A percentile compares a stretch with the other conserved stretches of the same genome.
Conservation (phyloP, 106 monocot species). For the Acorus calamus region DNA sequence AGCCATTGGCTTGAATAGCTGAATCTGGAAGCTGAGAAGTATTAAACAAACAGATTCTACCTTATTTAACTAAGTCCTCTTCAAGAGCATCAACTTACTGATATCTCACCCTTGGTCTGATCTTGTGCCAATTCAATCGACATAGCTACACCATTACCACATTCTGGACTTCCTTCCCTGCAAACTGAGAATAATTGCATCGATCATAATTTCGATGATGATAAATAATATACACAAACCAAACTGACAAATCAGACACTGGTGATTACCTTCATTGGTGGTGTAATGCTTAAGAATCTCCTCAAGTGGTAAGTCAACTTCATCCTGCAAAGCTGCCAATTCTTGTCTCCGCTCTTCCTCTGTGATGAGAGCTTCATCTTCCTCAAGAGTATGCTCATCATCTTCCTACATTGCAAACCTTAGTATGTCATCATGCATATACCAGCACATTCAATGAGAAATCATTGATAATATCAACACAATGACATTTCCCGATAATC, state of each 20-base stretch:
- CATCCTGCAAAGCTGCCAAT: slow-evolving; percentile 66
- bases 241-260: no score
- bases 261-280: slow-evolving; percentile 35
- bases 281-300: slow-evolving; percentile 57
- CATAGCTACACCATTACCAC: slow-evolving; percentile 26
- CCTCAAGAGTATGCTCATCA: slow-evolving; percentile 85
- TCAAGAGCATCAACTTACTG: slow-evolving; percentile 24
- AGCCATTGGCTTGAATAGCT: slow-evolving; percentile 42
- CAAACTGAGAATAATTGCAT: slow-evolving; percentile 60
- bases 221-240: slow-evolving; percentile 5
- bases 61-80: not conserved
- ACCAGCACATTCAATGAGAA: no score
- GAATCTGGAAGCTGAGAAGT: slow-evolving; percentile 34
- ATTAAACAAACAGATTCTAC: slow-evolving; percentile 29
- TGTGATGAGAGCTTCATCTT: slow-evolving; percentile 81
- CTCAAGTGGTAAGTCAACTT: slow-evolving; percentile 80
- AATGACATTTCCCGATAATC: no score
- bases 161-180: slow-evolving; percentile 51
- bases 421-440: no score
- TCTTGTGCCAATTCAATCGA: slow-evolving; percentile 15
- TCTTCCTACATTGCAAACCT: no score
- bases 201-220: slow-evolving; percentile 26
- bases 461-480: slow-evolving; percentile 15
- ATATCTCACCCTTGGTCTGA: slow-evolving; percentile 57
- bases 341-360: slow-evolving; percentile 75